A percentile compares a stretch with the other conserved stretches of the same genome.
Conservation (phyloP, 345 rosid species). For the Hibiscus trionum region DNA sequence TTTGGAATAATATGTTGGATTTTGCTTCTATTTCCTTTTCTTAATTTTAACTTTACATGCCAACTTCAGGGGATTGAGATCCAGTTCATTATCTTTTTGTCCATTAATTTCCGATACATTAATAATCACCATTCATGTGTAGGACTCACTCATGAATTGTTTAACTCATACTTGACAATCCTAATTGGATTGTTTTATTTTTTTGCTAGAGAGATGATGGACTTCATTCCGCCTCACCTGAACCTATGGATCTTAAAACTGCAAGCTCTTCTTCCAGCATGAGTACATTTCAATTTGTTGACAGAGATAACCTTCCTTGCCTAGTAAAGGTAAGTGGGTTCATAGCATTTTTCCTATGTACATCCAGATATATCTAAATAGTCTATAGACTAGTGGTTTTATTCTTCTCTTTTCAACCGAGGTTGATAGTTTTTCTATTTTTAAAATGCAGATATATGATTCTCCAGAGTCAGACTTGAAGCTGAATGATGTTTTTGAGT, state of each 20-base stretch:
- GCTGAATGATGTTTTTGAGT: conserved; percentile 86
- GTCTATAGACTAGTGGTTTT: not conserved
- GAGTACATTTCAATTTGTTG: conserved; percentile 16
- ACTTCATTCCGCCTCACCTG: conserved; percentile 32
- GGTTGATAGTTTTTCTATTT: not conserved
- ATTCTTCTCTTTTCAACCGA: not conserved
- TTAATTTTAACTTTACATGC: too few species aligned
- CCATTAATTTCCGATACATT: too few species aligned
- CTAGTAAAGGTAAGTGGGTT: conserved; percentile 54
- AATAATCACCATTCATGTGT: too few species aligned
- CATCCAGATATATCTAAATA: not conserved
- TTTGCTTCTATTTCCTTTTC: too few species aligned
- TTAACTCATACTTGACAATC: not conserved
- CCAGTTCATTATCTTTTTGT: too few species aligned
- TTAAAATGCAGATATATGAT: conserved; percentile 58
- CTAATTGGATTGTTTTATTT: not conserved
- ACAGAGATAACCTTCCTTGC: conserved; percentile 45
- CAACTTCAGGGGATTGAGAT: not conserved
- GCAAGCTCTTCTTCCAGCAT: conserved; percentile 23
- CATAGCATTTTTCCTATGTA: not conserved
- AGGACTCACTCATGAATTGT: too few species aligned
- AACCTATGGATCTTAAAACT: conserved; percentile 19
- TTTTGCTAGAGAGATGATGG: conserved; percentile 52
- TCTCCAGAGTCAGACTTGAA: conserved; percentile 69
- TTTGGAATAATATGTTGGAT: not conserved